Conservation (phyloP, 2,329 filamentous ascomycete genomes). For the Hypoxylon sp. region DNA sequence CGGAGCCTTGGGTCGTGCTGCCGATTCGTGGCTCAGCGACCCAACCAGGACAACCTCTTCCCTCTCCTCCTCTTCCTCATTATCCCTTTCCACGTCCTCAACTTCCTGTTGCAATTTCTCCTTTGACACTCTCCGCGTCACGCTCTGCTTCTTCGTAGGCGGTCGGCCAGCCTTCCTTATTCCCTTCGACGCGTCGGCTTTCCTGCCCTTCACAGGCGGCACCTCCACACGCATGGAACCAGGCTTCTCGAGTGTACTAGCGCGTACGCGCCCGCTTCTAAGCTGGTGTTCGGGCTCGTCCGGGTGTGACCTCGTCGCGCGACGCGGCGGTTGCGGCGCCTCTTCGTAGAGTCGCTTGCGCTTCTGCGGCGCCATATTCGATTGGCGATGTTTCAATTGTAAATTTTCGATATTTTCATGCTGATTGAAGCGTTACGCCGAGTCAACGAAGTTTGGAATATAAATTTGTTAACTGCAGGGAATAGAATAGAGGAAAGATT, state of each 20-base stretch:
- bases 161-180: conserved; percentile 13
- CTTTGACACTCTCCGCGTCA: conserved; percentile 17
- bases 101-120: conserved; percentile 33
- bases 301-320: conserved; percentile 50
- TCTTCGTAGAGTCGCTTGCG: conserved; percentile 51
- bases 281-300: conserved; percentile 44
- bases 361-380: conserved; percentile 51
- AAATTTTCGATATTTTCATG: background rate
- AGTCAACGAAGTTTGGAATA: background rate
- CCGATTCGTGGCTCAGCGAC: conserved; percentile 3
- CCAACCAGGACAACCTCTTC: background rate
- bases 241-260: conserved; percentile 29
- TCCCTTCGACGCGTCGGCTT: conserved; percentile 40
- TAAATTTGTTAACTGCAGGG: background rate
- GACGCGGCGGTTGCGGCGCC: conserved; percentile 44
- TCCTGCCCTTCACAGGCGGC: conserved; percentile 12
- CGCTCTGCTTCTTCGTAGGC: conserved; percentile 36
- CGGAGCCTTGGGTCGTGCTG: background rate
- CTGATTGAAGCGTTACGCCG: background rate
- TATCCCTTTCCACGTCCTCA: background rate
- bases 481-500: background rate
- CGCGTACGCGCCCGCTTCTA: conserved; percentile 49
- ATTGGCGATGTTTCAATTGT: background rate
- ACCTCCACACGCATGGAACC: conserved; percentile 10
- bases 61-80: background rate